Evolutionary conservation across 75 land plant species (phyloP), one percentile per base, ranked within the genome.

Genomic region (Sequoia sempervirens): DNA sequence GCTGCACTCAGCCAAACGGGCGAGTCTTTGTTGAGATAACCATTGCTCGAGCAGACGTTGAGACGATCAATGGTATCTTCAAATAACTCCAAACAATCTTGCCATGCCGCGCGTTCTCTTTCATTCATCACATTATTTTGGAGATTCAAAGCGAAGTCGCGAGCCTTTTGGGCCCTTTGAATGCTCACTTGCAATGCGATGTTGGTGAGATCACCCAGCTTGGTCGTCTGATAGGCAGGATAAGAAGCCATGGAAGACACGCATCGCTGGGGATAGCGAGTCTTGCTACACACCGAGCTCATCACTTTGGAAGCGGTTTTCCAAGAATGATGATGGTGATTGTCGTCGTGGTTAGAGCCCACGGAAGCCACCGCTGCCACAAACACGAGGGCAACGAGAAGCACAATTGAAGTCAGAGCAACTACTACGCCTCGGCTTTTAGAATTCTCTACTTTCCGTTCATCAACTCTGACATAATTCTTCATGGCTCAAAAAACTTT

Each of bases 41-140:
- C 10, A n/a, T 75, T 75, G 47, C 79, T 75, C 28, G 41, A 75
- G n/a, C 47, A 75, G 38, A 75, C 28, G 46, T 75, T 75, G 47
- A 75, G 79, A 75, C 11, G 47, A 9, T 75, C 10, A 2, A 75
- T 0, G 3, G 47, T 41, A 41, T 75, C 79, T 75, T 75, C 46
- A 23, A 75, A 75, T 0, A 75, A 28, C 28, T 41, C n/a, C 12
- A 23, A 20, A 41, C 79, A 75, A 75, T 75, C 47, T 75, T 75
- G 46, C 79, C 46, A 41, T 2, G 79, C 79, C 2, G 79, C 47
- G 2, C 47, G 47, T 37, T 75, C 47, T 41, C 28, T 75, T 75
- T 38, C 46, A 75, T 41, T 75, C 79, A 41, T 75, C 2, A 37
- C 38, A 75, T 23, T 20, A 0, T 23, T 75, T 2, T 75, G 9